These are phyloP conservation scores for Heteromeles arbutifolia DNA, from an alignment of 306 rosid genomes.

Conservation along the genomic window DNA sequence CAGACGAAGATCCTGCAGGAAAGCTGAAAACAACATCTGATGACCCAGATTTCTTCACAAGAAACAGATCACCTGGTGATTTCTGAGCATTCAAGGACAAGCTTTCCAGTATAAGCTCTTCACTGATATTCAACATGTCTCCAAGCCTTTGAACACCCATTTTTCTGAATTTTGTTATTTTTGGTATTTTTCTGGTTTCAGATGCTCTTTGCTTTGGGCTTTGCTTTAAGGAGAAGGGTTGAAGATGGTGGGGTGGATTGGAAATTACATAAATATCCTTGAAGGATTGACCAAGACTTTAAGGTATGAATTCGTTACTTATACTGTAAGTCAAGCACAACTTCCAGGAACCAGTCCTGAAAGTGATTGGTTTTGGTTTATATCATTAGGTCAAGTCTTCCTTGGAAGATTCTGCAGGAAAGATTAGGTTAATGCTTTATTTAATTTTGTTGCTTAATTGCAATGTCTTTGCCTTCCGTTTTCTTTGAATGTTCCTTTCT, in stretches of 20 bases:
- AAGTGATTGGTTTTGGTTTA: no score
- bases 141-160: constrained; percentile 1
- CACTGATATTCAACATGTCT: constrained; percentile 24
- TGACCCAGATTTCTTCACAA: constrained; percentile 3
- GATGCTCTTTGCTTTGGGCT: not conserved
- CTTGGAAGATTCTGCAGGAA: not conserved
- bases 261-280: not conserved
- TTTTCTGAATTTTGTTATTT: no score
- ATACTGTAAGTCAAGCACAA: no score
- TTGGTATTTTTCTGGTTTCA: not conserved
- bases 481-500: not conserved
- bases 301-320: no score
- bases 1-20: constrained; percentile 36
- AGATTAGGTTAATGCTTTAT: no score
- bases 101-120: constrained; percentile 31
- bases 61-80: constrained; percentile 13
- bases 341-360: not conserved
- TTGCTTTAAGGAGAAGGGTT: not conserved
- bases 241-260: not conserved
- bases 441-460: not conserved
- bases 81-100: constrained; percentile 37
- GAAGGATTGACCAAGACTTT: not conserved
- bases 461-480: not conserved
- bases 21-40: constrained; percentile 38
- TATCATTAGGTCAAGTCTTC: no score